These are phyloP conservation scores for Chlorella sp. DNA, from an alignment of 139 green algal species.

Conservation along the genomic window DNA sequence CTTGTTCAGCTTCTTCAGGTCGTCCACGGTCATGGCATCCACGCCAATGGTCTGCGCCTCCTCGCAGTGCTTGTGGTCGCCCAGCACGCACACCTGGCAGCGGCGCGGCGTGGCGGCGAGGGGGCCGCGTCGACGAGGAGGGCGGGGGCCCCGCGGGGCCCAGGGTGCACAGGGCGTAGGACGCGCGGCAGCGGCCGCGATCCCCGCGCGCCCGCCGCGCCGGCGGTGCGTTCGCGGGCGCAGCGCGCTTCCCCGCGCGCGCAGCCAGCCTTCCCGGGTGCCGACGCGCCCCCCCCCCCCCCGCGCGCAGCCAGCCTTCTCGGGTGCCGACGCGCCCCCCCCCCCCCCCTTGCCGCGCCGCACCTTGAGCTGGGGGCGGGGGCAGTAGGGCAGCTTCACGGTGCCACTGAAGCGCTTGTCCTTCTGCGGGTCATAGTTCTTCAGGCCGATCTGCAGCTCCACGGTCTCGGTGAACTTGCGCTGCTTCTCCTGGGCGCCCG, in stretches of 20 bases:
- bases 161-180: too few species aligned
- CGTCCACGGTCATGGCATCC: slow-evolving; percentile 93
- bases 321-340: too few species aligned
- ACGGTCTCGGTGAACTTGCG: slow-evolving; percentile 99
- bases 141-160: too few species aligned
- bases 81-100: slow-evolving; percentile 89
- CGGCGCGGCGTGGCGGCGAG: neutral
- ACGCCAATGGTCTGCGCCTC: slow-evolving; percentile 84
- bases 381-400: slow-evolving; percentile 96
- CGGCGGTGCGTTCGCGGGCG: too few species aligned
- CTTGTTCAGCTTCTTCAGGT: slow-evolving; percentile 99
- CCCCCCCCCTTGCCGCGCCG: neutral
- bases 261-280: neutral
- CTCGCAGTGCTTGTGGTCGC: slow-evolving; percentile 98
- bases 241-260: too few species aligned
- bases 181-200: too few species aligned
- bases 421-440: slow-evolving; percentile 99
- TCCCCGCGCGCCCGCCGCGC: too few species aligned
- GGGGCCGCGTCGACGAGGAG: neutral
- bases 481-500: slow-evolving; percentile 85
- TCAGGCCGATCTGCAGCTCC: slow-evolving; percentile 99
- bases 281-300: neutral
- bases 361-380: slow-evolving; percentile 90
- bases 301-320: too few species aligned
- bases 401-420: slow-evolving; percentile 99